These are phyloP conservation scores for Penicillium sp. DNA, from an alignment of 2,329 filamentous ascomycete genomes.

Conservation along the genomic window DNA sequence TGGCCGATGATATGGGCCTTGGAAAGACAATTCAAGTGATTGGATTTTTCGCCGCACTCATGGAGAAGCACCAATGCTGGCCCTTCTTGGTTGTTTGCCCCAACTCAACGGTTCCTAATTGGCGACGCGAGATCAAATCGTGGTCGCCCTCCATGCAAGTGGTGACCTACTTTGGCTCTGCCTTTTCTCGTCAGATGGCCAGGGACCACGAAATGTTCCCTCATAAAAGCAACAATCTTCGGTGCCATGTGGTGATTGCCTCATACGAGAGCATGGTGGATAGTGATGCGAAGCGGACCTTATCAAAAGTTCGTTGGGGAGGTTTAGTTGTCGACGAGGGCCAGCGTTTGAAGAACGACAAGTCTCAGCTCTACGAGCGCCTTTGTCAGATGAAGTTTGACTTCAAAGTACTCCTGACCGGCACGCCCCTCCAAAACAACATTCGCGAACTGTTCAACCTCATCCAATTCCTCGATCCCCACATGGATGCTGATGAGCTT, in stretches of 20 bases:
- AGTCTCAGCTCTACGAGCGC: constrained; percentile 70
- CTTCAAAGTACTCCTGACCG: constrained; percentile 77
- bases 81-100: constrained; percentile 91
- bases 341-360: constrained; percentile 89
- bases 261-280: constrained; percentile 88
- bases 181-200: constrained; percentile 66
- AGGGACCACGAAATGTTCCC: constrained; percentile 84
- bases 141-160: constrained; percentile 84
- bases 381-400: constrained; percentile 68
- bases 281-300: constrained; percentile 57
- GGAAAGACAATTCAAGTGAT: constrained; percentile 96
- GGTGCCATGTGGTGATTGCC: constrained; percentile 86
- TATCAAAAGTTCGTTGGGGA: constrained; percentile 71
- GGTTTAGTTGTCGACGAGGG: constrained; percentile 92
- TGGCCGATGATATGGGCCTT: constrained; percentile 96
- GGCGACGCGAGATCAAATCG: constrained; percentile 90
- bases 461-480: constrained; percentile 83
- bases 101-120: constrained; percentile 94
- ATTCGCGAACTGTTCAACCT: constrained; percentile 91
- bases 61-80: constrained; percentile 68
- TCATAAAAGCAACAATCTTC: constrained; percentile 55
- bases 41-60: constrained; percentile 67
- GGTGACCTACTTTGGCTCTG: constrained; percentile 85
- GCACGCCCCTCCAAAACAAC: constrained; percentile 80
- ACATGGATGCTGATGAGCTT: constrained; percentile 62